These are phyloP conservation scores for Auricularia sp. DNA, from an alignment of 768 basidiomycete species.

Conservation along the genomic window DNA sequence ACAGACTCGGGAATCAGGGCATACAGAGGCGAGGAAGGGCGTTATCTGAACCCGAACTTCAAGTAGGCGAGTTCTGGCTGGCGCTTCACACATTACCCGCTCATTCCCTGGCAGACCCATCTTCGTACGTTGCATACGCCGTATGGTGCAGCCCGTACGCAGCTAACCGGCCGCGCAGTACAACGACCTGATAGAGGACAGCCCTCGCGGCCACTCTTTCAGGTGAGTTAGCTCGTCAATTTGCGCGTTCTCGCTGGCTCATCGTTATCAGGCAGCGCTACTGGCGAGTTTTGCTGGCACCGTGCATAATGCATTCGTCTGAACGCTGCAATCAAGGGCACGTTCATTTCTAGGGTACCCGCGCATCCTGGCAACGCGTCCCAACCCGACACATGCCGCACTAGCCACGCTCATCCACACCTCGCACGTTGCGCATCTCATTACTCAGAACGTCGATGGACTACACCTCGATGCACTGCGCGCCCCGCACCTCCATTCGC, in stretches of 20 bases:
- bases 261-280: slow-evolving; percentile 60
- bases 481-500: slow-evolving; percentile 24
- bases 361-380: slow-evolving; percentile 68
- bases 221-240: slow-evolving; percentile 35
- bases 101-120: slow-evolving; percentile 14
- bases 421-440: slow-evolving; percentile 46
- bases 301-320: neutral
- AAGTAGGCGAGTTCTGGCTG: slow-evolving; percentile 37
- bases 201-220: slow-evolving; percentile 57
- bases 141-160: neutral
- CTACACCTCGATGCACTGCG: slow-evolving; percentile 73
- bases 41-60: slow-evolving; percentile 86
- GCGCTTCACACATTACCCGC: neutral
- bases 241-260: neutral
- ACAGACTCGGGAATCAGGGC: slow-evolving; percentile 94
- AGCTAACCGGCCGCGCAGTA: slow-evolving; percentile 35
- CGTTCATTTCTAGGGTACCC: slow-evolving; percentile 80
- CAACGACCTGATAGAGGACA: slow-evolving; percentile 70
- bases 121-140: slow-evolving; percentile 8
- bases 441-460: slow-evolving; percentile 89
- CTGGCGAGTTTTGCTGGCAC: slow-evolving; percentile 39
- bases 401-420: slow-evolving; percentile 74
- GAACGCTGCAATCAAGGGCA: slow-evolving; percentile 30
- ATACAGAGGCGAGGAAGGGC: slow-evolving; percentile 80
- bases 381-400: slow-evolving; percentile 85